These are phyloP conservation scores for Pythium aristosporum DNA, from an alignment of 352 stramenopile genomes.

Conservation along the genomic window DNA sequence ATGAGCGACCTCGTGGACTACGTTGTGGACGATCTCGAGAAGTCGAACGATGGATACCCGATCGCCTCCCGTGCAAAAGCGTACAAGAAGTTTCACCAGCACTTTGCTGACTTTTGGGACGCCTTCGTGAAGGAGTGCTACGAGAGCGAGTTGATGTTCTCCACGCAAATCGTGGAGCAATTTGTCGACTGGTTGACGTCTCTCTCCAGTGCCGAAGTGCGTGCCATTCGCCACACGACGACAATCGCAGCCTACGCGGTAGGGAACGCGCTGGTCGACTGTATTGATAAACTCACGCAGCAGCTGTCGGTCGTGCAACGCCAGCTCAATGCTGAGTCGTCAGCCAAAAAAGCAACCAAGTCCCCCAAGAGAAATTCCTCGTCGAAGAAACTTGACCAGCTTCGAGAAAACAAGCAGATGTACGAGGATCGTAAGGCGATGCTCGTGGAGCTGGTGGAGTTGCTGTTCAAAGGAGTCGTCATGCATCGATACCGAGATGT, in stretches of 20 bases:
- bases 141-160: constrained; percentile 83
- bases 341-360: constrained; percentile 24
- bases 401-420: constrained; percentile 68
- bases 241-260: constrained; percentile 72
- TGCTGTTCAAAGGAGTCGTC: constrained; percentile 75
- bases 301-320: constrained; percentile 68
- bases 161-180: constrained; percentile 51
- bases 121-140: constrained; percentile 73
- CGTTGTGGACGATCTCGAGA: constrained; percentile 63
- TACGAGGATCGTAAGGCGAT: constrained; percentile 63
- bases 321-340: constrained; percentile 59
- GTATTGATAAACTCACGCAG: constrained; percentile 47
- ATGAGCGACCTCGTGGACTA: constrained; percentile 72
- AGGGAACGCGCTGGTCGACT: constrained; percentile 61
- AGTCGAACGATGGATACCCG: constrained; percentile 60
- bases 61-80: constrained; percentile 58
- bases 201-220: constrained; percentile 82
- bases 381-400: constrained; percentile 53
- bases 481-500: constrained; percentile 91
- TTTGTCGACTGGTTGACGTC: constrained; percentile 83
- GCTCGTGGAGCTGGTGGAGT: constrained; percentile 56
- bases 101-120: constrained; percentile 79
- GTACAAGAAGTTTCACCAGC: constrained; percentile 60
- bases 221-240: constrained; percentile 75
- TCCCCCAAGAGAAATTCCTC: constrained; percentile 14